Evolutionary conservation across 495 filamentous ascomycete genomes (phyloP).

Genomic region (Hyphodiscus hymeniophilus): DNA sequence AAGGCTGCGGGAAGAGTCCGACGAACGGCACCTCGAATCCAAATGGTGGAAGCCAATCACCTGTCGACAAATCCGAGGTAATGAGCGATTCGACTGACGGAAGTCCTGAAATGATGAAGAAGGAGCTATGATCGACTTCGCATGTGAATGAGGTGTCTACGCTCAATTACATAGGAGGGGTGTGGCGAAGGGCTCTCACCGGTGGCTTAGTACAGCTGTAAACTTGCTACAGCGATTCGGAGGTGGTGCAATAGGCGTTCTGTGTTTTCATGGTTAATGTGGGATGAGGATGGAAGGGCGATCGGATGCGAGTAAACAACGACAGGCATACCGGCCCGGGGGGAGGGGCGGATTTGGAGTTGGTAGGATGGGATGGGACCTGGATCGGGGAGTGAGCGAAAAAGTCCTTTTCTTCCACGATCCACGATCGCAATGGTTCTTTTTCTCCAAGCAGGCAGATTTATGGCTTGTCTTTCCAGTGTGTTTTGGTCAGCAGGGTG

Average conservation of each 20-base stretch:
- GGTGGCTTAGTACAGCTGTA: constrained; percentile 12
- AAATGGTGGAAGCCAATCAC: constrained; percentile 17
- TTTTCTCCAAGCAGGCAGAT: too few relatives aligned
- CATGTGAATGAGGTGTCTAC: neutral
- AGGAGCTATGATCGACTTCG: constrained; percentile 20
- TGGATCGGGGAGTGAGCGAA: constrained; percentile 3
- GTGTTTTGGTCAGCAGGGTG: too few relatives aligned
- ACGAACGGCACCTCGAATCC: constrained; percentile 9
- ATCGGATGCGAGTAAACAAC: neutral
- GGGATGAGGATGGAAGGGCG: neutral
- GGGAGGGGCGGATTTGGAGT: constrained; percentile 3
- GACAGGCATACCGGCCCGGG: neutral
- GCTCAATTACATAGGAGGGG: constrained; percentile 5
- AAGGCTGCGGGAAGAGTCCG: constrained; percentile 62
- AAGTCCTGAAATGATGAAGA: constrained; percentile 22
- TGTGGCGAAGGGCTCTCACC: constrained; percentile 1
- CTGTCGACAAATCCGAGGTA: constrained; percentile 15
- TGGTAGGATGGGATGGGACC: neutral
- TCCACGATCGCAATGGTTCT: neutral
- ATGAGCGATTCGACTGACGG: constrained; percentile 21
- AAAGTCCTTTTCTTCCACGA: constrained; percentile 3
- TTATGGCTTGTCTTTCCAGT: too few relatives aligned
- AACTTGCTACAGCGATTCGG: constrained; percentile 3
- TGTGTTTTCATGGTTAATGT: constrained; percentile 1
- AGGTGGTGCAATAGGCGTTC: constrained; percentile 14